A percentile compares a stretch with the other conserved stretches of the same genome.
Evolutionary conservation across 2,329 filamentous ascomycete genomes (phyloP).

Genomic region (Pseudocercospora musae): DNA sequence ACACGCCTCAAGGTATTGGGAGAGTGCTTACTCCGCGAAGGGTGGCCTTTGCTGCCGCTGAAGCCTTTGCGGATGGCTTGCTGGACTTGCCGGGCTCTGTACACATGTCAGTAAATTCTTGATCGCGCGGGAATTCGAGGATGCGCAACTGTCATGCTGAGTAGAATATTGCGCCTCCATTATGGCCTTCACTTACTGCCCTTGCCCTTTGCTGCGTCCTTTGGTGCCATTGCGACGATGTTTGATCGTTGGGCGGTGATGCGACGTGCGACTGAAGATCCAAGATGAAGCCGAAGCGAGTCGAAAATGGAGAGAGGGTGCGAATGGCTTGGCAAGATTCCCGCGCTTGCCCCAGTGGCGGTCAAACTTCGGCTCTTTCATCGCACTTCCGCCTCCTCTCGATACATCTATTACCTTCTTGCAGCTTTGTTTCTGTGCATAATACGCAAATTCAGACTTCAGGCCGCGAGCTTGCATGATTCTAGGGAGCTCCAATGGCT

Average conservation of each 20-base stretch:
- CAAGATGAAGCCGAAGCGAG: background rate
- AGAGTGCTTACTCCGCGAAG: constrained; percentile 81
- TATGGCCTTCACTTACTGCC: constrained; percentile 16
- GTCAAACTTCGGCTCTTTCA: background rate
- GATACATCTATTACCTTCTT: no score
- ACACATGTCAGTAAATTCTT: constrained; percentile 32
- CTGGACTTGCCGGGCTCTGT: constrained; percentile 40
- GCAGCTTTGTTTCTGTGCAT: no score
- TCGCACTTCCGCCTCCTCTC: no score
- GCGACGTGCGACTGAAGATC: constrained; percentile 20
- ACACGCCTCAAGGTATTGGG: constrained; percentile 44
- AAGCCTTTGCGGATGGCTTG: constrained; percentile 75
- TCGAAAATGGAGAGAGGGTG: background rate
- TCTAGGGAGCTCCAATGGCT: no score
- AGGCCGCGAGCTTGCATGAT: no score
- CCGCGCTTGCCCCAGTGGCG: background rate
- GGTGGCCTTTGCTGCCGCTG: constrained; percentile 90
- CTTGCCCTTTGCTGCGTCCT: constrained; percentile 25
- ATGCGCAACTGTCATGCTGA: background rate
- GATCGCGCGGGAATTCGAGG: background rate
- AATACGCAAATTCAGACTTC: no score
- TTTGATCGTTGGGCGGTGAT: constrained; percentile 16
- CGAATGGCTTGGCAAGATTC: background rate
- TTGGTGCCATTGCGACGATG: constrained; percentile 33
- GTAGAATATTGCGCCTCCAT: background rate